Conservation (phyloP, 2,329 filamentous ascomycete species). For the Amylocarpus encephaloides region DNA sequence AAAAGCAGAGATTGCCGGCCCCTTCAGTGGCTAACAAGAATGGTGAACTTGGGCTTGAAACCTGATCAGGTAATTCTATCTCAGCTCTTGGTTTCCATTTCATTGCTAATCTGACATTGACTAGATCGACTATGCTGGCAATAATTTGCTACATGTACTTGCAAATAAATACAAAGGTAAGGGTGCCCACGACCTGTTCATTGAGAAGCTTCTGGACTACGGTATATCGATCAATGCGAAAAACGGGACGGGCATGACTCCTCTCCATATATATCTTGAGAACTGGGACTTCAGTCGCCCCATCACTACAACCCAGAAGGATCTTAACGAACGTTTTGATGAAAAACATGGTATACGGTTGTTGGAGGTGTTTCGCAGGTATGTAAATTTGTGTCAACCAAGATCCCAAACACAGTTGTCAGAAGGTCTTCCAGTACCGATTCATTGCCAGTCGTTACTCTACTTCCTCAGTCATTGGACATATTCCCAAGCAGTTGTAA, state of each 20-base stretch:
- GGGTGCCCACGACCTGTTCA: too few relatives aligned
- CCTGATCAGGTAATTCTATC: neutral
- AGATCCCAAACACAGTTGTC: too few relatives aligned
- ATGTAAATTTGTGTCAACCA: neutral
- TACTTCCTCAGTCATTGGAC: neutral
- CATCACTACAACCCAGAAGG: neutral
- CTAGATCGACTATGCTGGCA: too few relatives aligned
- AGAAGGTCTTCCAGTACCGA: too few relatives aligned
- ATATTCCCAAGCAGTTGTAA: neutral
- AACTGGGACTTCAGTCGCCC: slow-evolving; percentile 1
- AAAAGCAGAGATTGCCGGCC: neutral
- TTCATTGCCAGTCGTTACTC: neutral
- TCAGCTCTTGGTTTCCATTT: neutral
- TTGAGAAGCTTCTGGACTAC: slow-evolving; percentile 6
- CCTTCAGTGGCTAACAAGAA: slow-evolving; percentile 2
- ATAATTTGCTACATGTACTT: too few relatives aligned
- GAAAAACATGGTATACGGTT: slow-evolving; percentile 7
- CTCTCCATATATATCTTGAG: slow-evolving; percentile 5
- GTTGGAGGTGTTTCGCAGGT: slow-evolving; percentile 4
- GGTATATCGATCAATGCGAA: slow-evolving; percentile 8
- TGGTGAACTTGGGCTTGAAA: neutral
- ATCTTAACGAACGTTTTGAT: slow-evolving; percentile 3
- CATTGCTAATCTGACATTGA: too few relatives aligned
- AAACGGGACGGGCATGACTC: slow-evolving; percentile 9
- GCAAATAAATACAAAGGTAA: too few relatives aligned